Evolutionary conservation across 2,329 filamentous ascomycete genomes (phyloP).

Genomic region (Calonectria leucothoes): DNA sequence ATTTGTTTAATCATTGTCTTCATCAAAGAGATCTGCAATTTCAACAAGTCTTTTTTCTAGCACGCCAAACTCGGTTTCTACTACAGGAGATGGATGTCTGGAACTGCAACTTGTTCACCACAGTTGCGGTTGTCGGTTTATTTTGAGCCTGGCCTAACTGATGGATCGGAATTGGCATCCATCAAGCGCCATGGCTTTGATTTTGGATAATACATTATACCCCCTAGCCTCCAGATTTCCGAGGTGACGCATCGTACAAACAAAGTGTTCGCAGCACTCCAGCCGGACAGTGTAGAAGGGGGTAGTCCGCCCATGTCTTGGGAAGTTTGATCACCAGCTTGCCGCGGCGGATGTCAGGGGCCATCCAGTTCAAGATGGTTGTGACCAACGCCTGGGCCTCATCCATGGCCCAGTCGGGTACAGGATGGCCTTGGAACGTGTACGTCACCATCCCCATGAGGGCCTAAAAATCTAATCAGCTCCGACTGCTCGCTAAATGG

Average conservation of each 20-base stretch:
- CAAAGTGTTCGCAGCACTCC: not conserved
- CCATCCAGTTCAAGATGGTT: not conserved
- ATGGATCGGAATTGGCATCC: not conserved
- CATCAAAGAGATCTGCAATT: not conserved
- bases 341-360: not conserved
- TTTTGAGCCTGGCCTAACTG: not conserved
- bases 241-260: not conserved
- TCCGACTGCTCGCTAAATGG: too few relatives aligned
- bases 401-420: not conserved
- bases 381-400: not conserved
- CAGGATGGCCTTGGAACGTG: not conserved
- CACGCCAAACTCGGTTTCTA: not conserved
- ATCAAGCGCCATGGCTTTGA: not conserved
- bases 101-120: not conserved
- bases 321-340: not conserved
- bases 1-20: not conserved
- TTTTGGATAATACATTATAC: not conserved
- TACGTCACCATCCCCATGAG: not conserved
- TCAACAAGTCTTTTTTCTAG: not conserved
- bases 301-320: not conserved
- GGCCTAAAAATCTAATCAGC: not conserved
- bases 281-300: not conserved
- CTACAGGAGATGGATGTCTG: not conserved
- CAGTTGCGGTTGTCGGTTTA: not conserved
- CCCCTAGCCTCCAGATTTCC: not conserved